Base-by-base conservation (phyloP, 1,284 basidiomycete species). In the Puccinia coronata region DNA sequence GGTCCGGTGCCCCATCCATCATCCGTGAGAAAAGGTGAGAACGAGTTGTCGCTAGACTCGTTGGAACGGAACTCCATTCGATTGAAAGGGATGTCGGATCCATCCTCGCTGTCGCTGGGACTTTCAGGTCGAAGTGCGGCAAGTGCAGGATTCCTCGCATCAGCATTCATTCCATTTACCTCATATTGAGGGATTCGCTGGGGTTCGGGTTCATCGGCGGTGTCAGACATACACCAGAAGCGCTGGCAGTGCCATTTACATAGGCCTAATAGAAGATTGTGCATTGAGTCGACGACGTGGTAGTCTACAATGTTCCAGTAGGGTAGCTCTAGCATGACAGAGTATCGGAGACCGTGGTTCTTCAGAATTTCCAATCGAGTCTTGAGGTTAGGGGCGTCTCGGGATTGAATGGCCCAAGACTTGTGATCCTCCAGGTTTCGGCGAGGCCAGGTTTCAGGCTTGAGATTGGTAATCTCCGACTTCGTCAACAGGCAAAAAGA, bases 401-500 rank as follows among this genome's bases (percentile, higher is more conserved):
- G 31, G 28, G 67, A 71, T 65, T 72, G 41, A 20, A 31, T 36
- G 2, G 78, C 78, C 69, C 41, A 73, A 31, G 1, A 14, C 28
- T 47, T 71, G 57, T 72, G 70, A 28, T 72, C 78, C 11, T 53
- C 25, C 11, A 63, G 39, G 14, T 55, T 80, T 51, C 43, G 53
- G 47, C 28, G 31, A 2, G 47, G 36, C 78, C 78, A 80, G 18
- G 69, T 72, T 6, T 36, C 41, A 18, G 36, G 78, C 12, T 80
- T 36, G 18, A 80, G 67, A 34, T 80, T 80, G 4, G 4, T 61
- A 36, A 80, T 73, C 41, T 80, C 18, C 0, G 20, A n/a, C 39
- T 72, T 43, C 80, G 14, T 51, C 20, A 82, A 18, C 6, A 57
- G 47, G 25, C 82, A 83, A 49, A 28, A 67, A 3, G 82, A 83